Evolutionary conservation across 768 basidiomycete genomes (phyloP).

Genomic region (Lactarius pseudohatsudake): DNA sequence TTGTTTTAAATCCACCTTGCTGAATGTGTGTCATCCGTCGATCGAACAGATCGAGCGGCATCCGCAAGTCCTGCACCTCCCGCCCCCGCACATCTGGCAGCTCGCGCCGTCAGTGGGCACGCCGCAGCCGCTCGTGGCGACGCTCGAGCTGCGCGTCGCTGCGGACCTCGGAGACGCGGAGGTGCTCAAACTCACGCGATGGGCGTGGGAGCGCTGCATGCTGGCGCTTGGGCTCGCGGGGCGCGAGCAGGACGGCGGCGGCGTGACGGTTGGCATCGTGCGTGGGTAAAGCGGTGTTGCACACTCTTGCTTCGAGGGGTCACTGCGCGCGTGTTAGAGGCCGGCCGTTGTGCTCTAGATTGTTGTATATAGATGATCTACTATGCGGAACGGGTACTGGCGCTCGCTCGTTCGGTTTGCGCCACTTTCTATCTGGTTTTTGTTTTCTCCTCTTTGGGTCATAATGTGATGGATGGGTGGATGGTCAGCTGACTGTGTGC

Average conservation of each 20-base stretch:
- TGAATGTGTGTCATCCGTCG: background rate
- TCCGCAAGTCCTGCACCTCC: slow-evolving; percentile 77
- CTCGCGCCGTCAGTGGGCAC: slow-evolving; percentile 44
- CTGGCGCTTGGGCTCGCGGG: slow-evolving; percentile 45
- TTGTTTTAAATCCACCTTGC: no score
- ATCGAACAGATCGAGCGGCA: slow-evolving; percentile 71
- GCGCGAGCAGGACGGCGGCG: slow-evolving; percentile 47
- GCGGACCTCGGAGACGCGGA: slow-evolving; percentile 67
- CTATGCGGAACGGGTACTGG: slow-evolving; percentile 6
- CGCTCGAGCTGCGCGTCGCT: slow-evolving; percentile 76
- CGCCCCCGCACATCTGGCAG: slow-evolving; percentile 89
- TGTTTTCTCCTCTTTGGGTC: background rate
- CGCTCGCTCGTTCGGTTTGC: background rate
- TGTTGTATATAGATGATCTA: slow-evolving; percentile 1
- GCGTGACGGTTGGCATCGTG: slow-evolving; percentile 75
- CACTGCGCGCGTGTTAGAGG: background rate
- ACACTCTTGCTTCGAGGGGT: background rate
- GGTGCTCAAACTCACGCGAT: slow-evolving; percentile 67
- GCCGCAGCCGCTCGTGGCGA: slow-evolving; percentile 59
- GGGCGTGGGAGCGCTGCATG: slow-evolving; percentile 70
- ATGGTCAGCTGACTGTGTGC: background rate
- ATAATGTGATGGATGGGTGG: background rate
- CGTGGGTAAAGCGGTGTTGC: slow-evolving; percentile 42
- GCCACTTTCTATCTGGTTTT: background rate
- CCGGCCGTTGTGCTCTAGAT: background rate